These are phyloP conservation scores for Vanrija pseudolonga DNA, from an alignment of 1,284 basidiomycete genomes.

Conservation along the genomic window DNA sequence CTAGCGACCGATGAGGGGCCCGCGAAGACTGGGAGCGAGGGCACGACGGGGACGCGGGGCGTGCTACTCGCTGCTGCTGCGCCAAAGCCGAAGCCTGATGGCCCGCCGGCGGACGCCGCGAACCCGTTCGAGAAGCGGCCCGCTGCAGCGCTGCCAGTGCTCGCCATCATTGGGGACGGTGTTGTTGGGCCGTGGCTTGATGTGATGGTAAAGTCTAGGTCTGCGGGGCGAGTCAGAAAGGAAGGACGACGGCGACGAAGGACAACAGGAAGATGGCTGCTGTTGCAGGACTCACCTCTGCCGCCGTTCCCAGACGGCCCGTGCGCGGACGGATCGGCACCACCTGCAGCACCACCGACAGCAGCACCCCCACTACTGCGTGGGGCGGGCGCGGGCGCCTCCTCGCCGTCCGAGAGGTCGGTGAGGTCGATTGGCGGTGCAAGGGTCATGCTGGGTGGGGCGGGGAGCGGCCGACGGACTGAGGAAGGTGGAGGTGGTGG, in stretches of 20 bases:
- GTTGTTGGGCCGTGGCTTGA: neutral
- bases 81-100: neutral
- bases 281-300: neutral
- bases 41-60: neutral
- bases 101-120: neutral
- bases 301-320: neutral
- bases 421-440: constrained; percentile 12
- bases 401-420: constrained; percentile 10
- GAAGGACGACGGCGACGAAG: neutral
- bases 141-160: neutral
- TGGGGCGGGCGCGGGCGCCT: neutral
- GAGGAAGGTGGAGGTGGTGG: too few relatives aligned
- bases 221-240: neutral
- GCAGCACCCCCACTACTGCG: neutral
- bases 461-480: too few relatives aligned
- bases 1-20: neutral
- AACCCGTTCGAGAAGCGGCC: neutral
- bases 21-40: neutral
- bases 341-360: neutral
- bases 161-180: neutral
- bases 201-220: neutral
- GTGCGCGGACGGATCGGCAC: neutral
- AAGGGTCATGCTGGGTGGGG: neutral
- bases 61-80: neutral
- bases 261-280: too few relatives aligned